These are phyloP conservation scores for Lentinus tigrinus DNA, from an alignment of 768 basidiomycete species.

Conservation along the genomic window DNA sequence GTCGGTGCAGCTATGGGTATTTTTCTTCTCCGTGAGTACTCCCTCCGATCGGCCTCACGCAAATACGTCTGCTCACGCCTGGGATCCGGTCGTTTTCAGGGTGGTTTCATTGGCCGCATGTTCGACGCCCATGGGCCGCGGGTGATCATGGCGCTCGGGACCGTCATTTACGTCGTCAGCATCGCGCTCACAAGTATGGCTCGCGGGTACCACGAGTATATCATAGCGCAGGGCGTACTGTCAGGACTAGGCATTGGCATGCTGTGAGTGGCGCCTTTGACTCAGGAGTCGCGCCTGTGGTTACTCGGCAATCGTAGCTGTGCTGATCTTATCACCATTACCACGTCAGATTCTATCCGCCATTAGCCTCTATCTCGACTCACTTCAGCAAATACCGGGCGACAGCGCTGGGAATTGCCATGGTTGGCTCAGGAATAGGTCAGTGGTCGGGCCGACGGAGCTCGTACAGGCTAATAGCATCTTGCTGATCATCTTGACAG, in stretches of 20 bases:
- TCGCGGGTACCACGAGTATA: conserved; percentile 55
- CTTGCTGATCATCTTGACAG: conserved; percentile 31
- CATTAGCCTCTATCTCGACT: conserved; percentile 63
- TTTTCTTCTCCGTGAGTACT: conserved; percentile 63
- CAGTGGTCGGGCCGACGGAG: conserved; percentile 32
- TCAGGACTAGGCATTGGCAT: conserved; percentile 67
- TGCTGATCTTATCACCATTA: background rate
- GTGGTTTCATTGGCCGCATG: conserved; percentile 57
- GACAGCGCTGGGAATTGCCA: conserved; percentile 68
- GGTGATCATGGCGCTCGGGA: conserved; percentile 52
- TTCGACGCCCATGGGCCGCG: conserved; percentile 65
- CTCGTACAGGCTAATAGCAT: no score
- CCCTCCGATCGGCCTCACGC: background rate
- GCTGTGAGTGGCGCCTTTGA: conserved; percentile 39
- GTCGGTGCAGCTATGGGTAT: conserved; percentile 64
- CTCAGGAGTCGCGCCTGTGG: background rate
- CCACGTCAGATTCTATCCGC: conserved; percentile 60
- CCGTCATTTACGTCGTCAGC: conserved; percentile 46
- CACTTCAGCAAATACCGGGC: conserved; percentile 64
- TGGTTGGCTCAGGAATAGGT: conserved; percentile 64
- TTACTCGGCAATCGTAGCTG: no score
- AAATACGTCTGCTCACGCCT: background rate
- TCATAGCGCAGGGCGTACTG: conserved; percentile 61
- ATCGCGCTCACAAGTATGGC: conserved; percentile 62
- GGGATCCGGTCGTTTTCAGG: conserved; percentile 40